Evolutionary conservation across 2,329 filamentous ascomycete species (phyloP), one percentile per base, ranked within the genome.

Genomic region (Dothistroma septosporum): DNA sequence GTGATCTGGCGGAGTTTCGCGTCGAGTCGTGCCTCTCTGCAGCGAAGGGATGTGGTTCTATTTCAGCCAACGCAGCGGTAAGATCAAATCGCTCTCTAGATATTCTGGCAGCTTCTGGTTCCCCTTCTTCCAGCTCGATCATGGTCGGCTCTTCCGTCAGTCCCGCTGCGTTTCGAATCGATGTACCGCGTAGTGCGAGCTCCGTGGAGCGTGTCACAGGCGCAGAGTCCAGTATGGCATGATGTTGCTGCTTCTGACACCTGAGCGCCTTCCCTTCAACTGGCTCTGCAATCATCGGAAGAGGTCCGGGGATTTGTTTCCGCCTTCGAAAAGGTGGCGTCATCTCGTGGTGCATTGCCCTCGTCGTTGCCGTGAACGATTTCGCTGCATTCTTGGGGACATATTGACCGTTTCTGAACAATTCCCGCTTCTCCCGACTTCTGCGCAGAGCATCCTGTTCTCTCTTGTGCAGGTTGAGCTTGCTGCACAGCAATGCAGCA

Each of bases 391-490:
- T 60, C 28, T 57, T 56, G 21, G 66, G 66, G 14, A 64, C 57
- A 57, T 60, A 65, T 21, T 56, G 44, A 16, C 56, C 53, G 44
- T 54, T 61, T 31, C 53, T 49, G 33, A 59, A 24, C 12, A 60
- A 59, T n/a, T 60, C 52, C 49, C 61, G 59, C 35, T 61, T 62
- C 33, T 64, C 59, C 48, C 55, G 57, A 14, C 59, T 56, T 8
- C 48, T 31, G 6, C 55, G 57, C n/a, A 55, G 47, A 16, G 53
- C 53, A 33, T 68, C 64, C 58, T 66, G 60, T 50, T 68, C 61
- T 32, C 55, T 56, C 46, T 63, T 61, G 47, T 64, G 57, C 16
- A 60, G 56, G 57, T 66, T 63, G 22, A 68, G 47, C 57, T 64
- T 68, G 46, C 55, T 60, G 57, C 63, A 67, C 35, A 68, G 57